Conservation (phyloP, 768 basidiomycete species). For the Tulasnella sp. region DNA sequence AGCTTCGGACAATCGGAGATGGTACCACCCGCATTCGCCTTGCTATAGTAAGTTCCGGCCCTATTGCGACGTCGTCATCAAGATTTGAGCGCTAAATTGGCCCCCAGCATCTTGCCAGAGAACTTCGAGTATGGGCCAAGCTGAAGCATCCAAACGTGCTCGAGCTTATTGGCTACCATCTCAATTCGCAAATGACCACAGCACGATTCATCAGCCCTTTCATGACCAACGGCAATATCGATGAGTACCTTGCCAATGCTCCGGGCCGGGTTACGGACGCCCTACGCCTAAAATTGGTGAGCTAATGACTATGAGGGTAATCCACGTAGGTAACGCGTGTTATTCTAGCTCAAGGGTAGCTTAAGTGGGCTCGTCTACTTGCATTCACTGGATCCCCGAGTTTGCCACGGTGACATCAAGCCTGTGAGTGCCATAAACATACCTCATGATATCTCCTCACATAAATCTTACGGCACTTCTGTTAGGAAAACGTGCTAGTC, state of each 20-base stretch:
- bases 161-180: background rate
- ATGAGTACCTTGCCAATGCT: background rate
- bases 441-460: background rate
- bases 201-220: background rate
- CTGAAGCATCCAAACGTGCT: background rate
- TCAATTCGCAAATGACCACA: background rate
- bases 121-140: background rate
- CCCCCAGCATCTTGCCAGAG: background rate
- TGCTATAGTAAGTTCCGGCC: background rate
- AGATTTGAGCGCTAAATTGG: background rate
- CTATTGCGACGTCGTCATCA: too few species aligned
- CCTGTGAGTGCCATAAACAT: background rate
- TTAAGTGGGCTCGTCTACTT: background rate
- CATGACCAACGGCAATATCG: background rate
- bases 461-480: background rate
- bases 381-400: background rate
- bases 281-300: background rate
- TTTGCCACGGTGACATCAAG: background rate
- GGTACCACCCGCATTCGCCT: background rate
- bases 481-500: background rate
- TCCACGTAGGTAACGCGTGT: too few species aligned
- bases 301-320: too few species aligned
- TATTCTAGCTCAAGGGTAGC: background rate
- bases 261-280: background rate
- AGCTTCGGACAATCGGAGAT: background rate